Conservation (phyloP, 106 monocot genomes). For the Chionographis japonica region DNA sequence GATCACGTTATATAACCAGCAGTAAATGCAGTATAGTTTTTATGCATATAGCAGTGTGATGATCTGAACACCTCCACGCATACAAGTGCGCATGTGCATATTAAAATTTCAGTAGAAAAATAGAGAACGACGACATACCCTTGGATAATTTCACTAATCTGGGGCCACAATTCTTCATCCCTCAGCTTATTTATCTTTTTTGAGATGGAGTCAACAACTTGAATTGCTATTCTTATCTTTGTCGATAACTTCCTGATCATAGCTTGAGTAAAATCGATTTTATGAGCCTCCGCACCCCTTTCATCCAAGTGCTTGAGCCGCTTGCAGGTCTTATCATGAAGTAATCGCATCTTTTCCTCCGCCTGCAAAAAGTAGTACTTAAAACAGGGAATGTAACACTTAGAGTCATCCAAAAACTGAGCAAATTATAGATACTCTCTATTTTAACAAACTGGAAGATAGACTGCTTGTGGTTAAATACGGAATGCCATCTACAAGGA, state of each 20-base stretch:
- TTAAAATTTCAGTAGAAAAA: not conserved
- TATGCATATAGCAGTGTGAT: not conserved
- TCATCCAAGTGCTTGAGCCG: constrained; percentile 55
- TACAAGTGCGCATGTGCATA: not conserved
- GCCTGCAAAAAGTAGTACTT: constrained; percentile 32
- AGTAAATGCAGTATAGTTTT: no score
- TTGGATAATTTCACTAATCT: constrained; percentile 60
- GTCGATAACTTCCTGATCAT: constrained; percentile 67
- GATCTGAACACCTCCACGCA: not conserved
- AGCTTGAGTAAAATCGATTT: constrained; percentile 54
- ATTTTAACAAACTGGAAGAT: no score
- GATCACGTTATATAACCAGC: no score
- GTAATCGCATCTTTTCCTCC: constrained; percentile 77
- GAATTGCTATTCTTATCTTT: constrained; percentile 79
- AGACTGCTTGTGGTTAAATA: no score
- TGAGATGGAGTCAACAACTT: constrained; percentile 69
- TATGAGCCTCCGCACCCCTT: constrained; percentile 66
- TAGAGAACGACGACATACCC: constrained; percentile 47
- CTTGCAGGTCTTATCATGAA: constrained; percentile 55
- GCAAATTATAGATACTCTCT: no score
- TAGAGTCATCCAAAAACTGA: no score
- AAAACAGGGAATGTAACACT: not conserved
- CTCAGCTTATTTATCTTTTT: constrained; percentile 65
- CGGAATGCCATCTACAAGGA: no score
- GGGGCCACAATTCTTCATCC: constrained; percentile 90